These are phyloP conservation scores for Penstemon eatonii DNA, from an alignment of 257 asterid species.

Conservation along the genomic window DNA sequence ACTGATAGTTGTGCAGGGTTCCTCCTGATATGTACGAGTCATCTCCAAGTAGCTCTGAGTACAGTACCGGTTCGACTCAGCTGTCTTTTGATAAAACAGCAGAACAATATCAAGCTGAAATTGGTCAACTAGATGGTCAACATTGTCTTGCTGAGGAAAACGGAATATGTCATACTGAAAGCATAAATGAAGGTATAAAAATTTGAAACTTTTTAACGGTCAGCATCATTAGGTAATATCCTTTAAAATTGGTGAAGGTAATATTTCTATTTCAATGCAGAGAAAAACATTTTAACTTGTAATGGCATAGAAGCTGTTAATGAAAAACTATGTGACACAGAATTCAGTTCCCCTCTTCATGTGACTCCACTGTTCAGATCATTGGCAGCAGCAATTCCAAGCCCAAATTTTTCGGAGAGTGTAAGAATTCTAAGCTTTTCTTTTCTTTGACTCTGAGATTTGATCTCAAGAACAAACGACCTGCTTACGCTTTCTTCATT, in stretches of 20 bases:
- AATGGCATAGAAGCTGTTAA: slow-evolving; percentile 34
- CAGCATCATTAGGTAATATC: slow-evolving; percentile 2
- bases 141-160: slow-evolving; percentile 44
- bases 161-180: slow-evolving; percentile 38
- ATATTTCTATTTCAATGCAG: slow-evolving; percentile 30
- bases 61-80: slow-evolving; percentile 78
- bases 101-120: slow-evolving; percentile 47
- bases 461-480: background rate
- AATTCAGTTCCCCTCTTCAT: slow-evolving; percentile 75
- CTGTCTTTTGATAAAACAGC: slow-evolving; percentile 48
- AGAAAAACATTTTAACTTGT: slow-evolving; percentile 38
- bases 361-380: slow-evolving; percentile 92
- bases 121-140: slow-evolving; percentile 42
- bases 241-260: slow-evolving; percentile 9
- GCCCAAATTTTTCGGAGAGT: slow-evolving; percentile 95
- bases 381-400: slow-evolving; percentile 91
- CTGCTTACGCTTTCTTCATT: too few relatives aligned
- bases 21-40: slow-evolving; percentile 59
- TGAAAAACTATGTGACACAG: slow-evolving; percentile 46
- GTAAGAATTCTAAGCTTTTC: slow-evolving; percentile 52
- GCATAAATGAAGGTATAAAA: slow-evolving; percentile 46
- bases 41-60: slow-evolving; percentile 78
- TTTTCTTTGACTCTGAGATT: background rate
- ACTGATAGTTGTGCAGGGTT: slow-evolving; percentile 53
- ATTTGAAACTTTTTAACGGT: slow-evolving; percentile 7